Base-by-base conservation (phyloP, 768 basidiomycete species). In the Megacollybia marginata region DNA sequence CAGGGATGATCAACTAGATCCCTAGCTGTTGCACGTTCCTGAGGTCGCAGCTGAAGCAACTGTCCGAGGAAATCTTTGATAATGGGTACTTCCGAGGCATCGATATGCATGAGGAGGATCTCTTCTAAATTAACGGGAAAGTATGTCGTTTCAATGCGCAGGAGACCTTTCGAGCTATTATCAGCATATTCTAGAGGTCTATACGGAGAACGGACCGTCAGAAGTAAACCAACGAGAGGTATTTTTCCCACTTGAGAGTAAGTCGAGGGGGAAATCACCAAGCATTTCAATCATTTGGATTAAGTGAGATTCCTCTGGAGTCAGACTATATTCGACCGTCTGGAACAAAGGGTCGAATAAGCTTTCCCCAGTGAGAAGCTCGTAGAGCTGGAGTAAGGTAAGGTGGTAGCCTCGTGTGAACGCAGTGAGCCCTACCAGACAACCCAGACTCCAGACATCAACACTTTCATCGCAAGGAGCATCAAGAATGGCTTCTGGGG, bases 221-320 rank as follows among this genome's bases (percentile, higher is more conserved):
- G 56, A 40, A 19, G 54, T 54, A 45, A 63, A 63, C 62, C 62
- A 63, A 13, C 50, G 47, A 12, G 46, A 15, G 32, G 53, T 51
- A 35, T 53, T 48, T 42, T 45, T 40, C n/a, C 59, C 61, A 18
- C 47, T 35, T n/a, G 42, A 28, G 8, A 62, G 32, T 19, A 63
- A 10, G 12, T 60, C 54, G 2, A 18, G 15, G 1, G 59, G 61
- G 19, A 63, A 54, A 15, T 53, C 50, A 8, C 61, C 62, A 7
- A 59, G 49, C 2, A 63, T 28, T 48, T 63, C 61, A 18, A 60
- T 60, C 28, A 63, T 63, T 46, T 63, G 61, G 31, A 63, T 63
- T 11, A 63, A 46, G 33, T 63, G 61, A 16, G 62, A 62, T 51
- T 63, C 62, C 49, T 63, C 59, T 4, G 52, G 40, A 7, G 59